Percentiles rank a stretch among this genome's conserved stretches.
phyloP scores from a whole-genome alignment of 2,329 filamentous ascomycete species.

The Thielaviopsis punctulata region DNA sequence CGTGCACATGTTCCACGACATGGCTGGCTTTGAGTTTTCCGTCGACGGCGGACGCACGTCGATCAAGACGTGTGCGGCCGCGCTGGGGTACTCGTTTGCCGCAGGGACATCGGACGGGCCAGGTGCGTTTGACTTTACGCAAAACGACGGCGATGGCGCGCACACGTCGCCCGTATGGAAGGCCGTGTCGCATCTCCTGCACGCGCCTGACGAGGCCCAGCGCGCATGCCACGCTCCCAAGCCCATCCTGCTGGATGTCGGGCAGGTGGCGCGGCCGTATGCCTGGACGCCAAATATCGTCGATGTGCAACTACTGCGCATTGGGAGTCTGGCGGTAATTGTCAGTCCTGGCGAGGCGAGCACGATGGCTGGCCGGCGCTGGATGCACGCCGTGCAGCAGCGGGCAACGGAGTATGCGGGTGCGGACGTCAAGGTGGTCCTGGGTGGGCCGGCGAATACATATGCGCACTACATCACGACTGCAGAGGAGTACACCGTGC shows the following conservation, averaged over 20 bases:
- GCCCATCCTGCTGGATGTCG: constrained; percentile 74
- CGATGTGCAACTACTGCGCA: constrained; percentile 69
- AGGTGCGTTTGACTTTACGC: constrained; percentile 83
- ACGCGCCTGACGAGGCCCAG: constrained; percentile 53
- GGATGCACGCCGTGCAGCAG: constrained; percentile 50
- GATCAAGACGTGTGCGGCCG: constrained; percentile 66
- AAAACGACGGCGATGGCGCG: constrained; percentile 59
- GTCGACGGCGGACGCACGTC: constrained; percentile 50
- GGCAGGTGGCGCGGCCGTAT: constrained; percentile 62
- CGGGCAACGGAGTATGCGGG: constrained; percentile 19
- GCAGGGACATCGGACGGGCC: constrained; percentile 86
- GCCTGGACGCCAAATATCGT: constrained; percentile 83
- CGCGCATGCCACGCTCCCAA: constrained; percentile 63
- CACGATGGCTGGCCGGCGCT: constrained; percentile 80
- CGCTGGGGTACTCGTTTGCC: constrained; percentile 81
- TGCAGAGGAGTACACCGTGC: constrained; percentile 48
- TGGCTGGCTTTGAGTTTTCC: constrained; percentile 56
- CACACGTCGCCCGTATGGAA: constrained; percentile 57
- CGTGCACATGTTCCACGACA: constrained; percentile 73
- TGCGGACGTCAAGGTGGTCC: constrained; percentile 7
- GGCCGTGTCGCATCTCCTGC: constrained; percentile 55
- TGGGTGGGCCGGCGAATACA: constrained; percentile 52
- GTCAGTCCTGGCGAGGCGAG: constrained; percentile 76
- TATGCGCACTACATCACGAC: constrained; percentile 51
- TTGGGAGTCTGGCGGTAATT: constrained; percentile 71